Evolutionary conservation across 106 monocot genomes (phyloP).

Genomic region (Platanthera guangdongensis): DNA sequence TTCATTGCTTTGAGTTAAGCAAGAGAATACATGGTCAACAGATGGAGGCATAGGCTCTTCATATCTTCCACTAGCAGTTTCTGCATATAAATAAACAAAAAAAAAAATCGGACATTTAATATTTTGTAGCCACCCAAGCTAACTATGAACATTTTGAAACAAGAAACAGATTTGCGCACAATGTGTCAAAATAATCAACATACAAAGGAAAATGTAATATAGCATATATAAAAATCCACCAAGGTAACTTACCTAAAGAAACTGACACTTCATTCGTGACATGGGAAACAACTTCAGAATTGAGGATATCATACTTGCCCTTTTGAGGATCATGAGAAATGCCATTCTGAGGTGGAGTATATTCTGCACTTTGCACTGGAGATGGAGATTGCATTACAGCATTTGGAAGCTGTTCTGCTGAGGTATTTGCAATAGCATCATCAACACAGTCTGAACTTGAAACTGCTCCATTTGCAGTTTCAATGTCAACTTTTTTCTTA

Average conservation of each 20-base stretch:
- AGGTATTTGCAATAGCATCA: neutral
- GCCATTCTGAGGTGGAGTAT: neutral
- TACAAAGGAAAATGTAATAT: neutral
- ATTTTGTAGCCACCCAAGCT: neutral
- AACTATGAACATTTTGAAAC: neutral
- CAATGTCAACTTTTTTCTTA: no score
- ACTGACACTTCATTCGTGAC: neutral
- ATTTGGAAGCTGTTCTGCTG: neutral
- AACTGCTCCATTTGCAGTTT: no score
- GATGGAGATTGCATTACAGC: constrained; percentile 2
- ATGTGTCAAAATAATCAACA: neutral
- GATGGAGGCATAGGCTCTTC: neutral
- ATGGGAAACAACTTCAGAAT: constrained; percentile 1
- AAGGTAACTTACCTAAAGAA: neutral
- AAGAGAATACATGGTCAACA: neutral
- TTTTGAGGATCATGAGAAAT: neutral
- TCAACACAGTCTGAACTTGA: no score
- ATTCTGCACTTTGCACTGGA: neutral
- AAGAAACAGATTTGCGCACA: neutral
- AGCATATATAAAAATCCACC: no score
- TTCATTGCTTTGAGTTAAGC: neutral
- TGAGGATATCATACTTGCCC: neutral
- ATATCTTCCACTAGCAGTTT: neutral
- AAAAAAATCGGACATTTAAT: neutral
- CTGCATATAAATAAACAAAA: neutral